Evolutionary conservation across 495 filamentous ascomycete species (phyloP).

Genomic region (Talaromyces trachyspermus): DNA sequence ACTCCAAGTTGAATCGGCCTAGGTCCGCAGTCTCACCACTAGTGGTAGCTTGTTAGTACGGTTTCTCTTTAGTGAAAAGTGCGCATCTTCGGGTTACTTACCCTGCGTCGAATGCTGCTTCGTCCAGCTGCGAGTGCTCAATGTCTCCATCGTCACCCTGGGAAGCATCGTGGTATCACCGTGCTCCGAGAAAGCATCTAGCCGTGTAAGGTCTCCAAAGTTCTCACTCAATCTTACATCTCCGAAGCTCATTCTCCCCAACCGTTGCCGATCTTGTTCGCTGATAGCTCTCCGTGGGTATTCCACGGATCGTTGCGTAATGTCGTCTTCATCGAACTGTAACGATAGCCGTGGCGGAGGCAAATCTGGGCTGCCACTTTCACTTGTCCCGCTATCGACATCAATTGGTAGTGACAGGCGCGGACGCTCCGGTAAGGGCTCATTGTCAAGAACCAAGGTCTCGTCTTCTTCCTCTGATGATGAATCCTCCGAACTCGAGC

Average conservation of each 20-base stretch:
- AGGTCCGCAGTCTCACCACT: conserved; percentile 43
- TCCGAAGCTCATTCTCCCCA: conserved; percentile 49
- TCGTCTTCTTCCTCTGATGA: conserved; percentile 25
- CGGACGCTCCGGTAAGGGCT: conserved; percentile 54
- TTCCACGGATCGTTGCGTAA: conserved; percentile 63
- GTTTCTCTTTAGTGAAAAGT: neutral
- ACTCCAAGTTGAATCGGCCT: conserved; percentile 35
- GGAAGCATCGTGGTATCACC: conserved; percentile 35
- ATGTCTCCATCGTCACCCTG: conserved; percentile 21
- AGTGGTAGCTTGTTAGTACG: conserved; percentile 24
- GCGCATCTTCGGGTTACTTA: conserved; percentile 15
- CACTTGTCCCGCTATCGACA: conserved; percentile 37
- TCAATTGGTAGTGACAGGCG: conserved; percentile 66
- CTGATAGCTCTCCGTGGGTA: conserved; percentile 53
- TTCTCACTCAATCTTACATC: conserved; percentile 58
- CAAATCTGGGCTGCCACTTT: conserved; percentile 48
- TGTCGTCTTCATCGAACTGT: conserved; percentile 60
- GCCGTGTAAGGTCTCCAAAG: conserved; percentile 40
- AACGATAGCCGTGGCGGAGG: conserved; percentile 55
- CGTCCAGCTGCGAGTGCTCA: conserved; percentile 25
- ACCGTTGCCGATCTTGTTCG: conserved; percentile 38
- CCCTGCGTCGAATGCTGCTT: conserved; percentile 37
- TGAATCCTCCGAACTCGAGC: conserved; percentile 7
- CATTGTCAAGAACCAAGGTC: conserved; percentile 57
- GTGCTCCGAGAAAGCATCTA: conserved; percentile 44